Evolutionary conservation across 208 protist genomes (phyloP), one percentile per base, ranked within the genome.

Genomic region (Leishmania guyanensis): DNA sequence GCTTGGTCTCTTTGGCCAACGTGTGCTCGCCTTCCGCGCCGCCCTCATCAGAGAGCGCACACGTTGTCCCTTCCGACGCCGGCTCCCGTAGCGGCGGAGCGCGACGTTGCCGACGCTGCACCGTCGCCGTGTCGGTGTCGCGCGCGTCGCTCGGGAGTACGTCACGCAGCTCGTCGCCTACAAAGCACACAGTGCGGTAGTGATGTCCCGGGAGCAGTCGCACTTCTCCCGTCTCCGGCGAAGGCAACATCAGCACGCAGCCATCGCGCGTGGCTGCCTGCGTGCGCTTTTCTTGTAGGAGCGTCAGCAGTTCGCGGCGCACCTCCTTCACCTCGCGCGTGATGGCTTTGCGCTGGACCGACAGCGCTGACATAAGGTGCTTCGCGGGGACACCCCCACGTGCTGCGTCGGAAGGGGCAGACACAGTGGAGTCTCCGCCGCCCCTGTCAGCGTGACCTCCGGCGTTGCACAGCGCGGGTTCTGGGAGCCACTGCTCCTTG

Each of bases 141-240:
- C 72, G 72, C 16, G 68, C n/a, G 39, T 76, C 71, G 20, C 46
- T 33, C 78, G 72, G 78, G 46, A 75, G 81, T 9, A 89, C 81
- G 48, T 89, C 78, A 69, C 85, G 80, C 62, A 95, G 68, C 77
- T 95, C 85, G 54, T 93, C 88, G 20, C 91, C 91, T n/a, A 93
- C 79, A 62, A 95, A 95, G 73, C 90, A 92, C 69, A 93, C 86
- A 8, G 91, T 86, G 43, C 77, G 78, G 83, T 95, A 95, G 66
- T 88, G 82, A 73, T 88, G 91, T 2, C 84, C 77, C 0, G 82
- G 79, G 58, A 84, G 65, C 36, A 95, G 83, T 16, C 80, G 88
- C 29, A 93, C 89, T 51, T 87, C 68, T 2, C 89, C 88, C 6
- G 87, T 92, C 16, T 81, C 74, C 20, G 89, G 86, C 48, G 87